These are phyloP conservation scores for Aspergillus sp. DNA, from an alignment of 2,329 filamentous ascomycete species.

Conservation along the genomic window DNA sequence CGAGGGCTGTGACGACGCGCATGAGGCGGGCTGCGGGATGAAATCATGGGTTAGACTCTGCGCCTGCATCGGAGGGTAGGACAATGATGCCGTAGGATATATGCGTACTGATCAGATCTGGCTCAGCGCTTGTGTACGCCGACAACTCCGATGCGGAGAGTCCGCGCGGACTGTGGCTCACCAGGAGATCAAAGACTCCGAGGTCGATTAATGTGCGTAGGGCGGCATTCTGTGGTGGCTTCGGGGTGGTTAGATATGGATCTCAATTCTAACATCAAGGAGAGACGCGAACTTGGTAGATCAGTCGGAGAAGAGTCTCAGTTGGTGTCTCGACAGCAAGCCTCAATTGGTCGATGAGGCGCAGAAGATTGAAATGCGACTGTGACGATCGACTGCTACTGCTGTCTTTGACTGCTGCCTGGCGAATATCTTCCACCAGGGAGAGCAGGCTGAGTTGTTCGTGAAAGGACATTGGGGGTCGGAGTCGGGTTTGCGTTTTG, in stretches of 20 bases:
- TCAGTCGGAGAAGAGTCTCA: slow-evolving; percentile 32
- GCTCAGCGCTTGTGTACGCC: slow-evolving; percentile 28
- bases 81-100: neutral
- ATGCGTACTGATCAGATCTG: slow-evolving; percentile 30
- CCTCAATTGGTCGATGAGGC: slow-evolving; percentile 28
- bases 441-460: neutral
- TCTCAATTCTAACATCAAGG: neutral
- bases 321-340: slow-evolving; percentile 32
- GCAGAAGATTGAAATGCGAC: slow-evolving; percentile 28
- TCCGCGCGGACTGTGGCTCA: slow-evolving; percentile 17
- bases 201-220: slow-evolving; percentile 32
- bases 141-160: slow-evolving; percentile 31
- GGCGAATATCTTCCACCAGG: neutral
- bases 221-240: slow-evolving; percentile 36
- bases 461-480: neutral
- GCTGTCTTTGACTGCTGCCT: slow-evolving; percentile 18
- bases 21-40: slow-evolving; percentile 27
- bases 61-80: too few relatives aligned
- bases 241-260: neutral
- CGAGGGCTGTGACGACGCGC: slow-evolving; percentile 31
- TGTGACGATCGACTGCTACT: slow-evolving; percentile 17
- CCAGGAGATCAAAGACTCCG: slow-evolving; percentile 28
- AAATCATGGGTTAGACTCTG: neutral
- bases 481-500: too few relatives aligned
- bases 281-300: slow-evolving; percentile 32